phyloP scores from a whole-genome alignment of 768 basidiomycete genomes.

The Pleurotus djamor region DNA sequence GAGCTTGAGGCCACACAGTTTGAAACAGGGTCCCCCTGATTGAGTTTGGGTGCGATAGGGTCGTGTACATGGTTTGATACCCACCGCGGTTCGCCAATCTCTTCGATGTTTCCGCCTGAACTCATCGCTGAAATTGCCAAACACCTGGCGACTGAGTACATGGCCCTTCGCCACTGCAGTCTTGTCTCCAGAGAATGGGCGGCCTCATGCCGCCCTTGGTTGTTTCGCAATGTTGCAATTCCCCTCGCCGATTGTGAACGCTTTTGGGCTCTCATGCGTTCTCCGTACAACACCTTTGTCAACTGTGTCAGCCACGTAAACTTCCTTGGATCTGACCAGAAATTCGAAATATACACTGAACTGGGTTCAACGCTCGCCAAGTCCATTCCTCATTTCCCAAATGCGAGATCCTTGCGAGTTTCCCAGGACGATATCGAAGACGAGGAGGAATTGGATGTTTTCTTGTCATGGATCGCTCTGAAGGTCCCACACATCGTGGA shows the following conservation, averaged over 20 bases:
- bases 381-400: neutral
- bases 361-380: neutral
- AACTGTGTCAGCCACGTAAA: neutral
- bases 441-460: neutral
- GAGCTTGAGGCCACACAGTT: too few species aligned
- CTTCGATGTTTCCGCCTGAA: slow-evolving; percentile 8
- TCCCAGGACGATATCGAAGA: neutral
- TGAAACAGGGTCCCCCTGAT: too few species aligned
- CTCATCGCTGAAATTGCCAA: slow-evolving; percentile 14
- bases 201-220: slow-evolving; percentile 13
- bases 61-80: too few species aligned
- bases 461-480: neutral
- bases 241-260: slow-evolving; percentile 6
- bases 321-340: neutral
- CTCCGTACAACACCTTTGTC: neutral
- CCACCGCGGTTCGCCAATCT: too few species aligned
- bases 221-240: slow-evolving; percentile 14
- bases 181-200: slow-evolving; percentile 19
- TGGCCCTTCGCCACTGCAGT: slow-evolving; percentile 15
- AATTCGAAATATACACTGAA: neutral
- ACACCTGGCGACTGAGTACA: slow-evolving; percentile 12
- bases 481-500: neutral
- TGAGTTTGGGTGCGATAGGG: too few species aligned
- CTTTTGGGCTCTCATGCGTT: slow-evolving; percentile 10
- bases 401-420: neutral